Conservation (phyloP, 2,329 filamentous ascomycete genomes). For the Lachnellula suecica region DNA sequence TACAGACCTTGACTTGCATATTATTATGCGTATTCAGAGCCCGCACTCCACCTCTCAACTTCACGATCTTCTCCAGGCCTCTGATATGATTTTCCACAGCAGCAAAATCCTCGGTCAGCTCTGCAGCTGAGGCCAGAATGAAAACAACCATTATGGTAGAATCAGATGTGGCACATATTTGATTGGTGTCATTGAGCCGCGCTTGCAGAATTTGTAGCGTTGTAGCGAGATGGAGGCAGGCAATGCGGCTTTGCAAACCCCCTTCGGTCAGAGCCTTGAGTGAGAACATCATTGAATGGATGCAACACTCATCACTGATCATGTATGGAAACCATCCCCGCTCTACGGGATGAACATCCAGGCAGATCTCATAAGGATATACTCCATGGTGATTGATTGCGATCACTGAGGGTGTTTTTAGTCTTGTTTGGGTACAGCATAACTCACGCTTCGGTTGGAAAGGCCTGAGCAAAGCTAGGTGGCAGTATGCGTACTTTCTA, state of each 20-base stretch:
- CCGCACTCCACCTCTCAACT: constrained; percentile 35
- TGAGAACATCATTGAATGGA: neutral
- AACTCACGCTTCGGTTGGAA: too few species aligned
- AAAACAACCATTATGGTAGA: neutral
- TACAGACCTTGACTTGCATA: constrained; percentile 35
- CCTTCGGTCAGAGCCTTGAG: neutral
- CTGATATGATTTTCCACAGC: constrained; percentile 29
- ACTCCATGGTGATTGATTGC: neutral
- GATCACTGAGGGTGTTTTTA: neutral
- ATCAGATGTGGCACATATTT: neutral
- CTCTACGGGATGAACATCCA: neutral
- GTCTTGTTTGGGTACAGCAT: too few species aligned
- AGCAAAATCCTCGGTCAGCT: neutral
- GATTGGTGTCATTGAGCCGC: neutral
- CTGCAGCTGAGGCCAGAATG: neutral
- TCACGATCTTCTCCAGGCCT: constrained; percentile 38
- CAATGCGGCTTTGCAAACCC: neutral
- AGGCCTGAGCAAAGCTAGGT: too few species aligned
- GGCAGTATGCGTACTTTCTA: neutral
- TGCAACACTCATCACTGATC: constrained; percentile 4
- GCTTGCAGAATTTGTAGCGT: neutral
- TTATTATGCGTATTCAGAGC: constrained; percentile 33
- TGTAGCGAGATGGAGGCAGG: neutral
- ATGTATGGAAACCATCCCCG: constrained; percentile 6
- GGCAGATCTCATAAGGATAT: constrained; percentile 5